Percentiles rank a stretch among this genome's conserved stretches.
Conservation (phyloP, 2,329 filamentous ascomycete species). For the Ilyonectria destructans region DNA sequence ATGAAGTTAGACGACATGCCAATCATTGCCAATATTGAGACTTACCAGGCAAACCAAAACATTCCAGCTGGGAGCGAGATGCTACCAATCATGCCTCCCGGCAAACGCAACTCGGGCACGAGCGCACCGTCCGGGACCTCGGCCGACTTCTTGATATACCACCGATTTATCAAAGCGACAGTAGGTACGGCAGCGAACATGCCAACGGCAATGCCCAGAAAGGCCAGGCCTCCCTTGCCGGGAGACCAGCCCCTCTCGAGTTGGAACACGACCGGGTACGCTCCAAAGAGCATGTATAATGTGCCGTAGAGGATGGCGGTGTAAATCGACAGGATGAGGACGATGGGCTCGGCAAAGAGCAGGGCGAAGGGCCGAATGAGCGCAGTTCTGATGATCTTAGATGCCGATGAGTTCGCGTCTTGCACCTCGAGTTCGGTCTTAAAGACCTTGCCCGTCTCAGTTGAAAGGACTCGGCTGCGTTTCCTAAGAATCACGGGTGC, state of each 20-base stretch:
- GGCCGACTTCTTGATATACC: constrained; percentile 63
- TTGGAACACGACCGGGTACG: constrained; percentile 76
- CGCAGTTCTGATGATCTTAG: constrained; percentile 67
- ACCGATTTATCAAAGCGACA: constrained; percentile 67
- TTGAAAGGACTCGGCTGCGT: constrained; percentile 66
- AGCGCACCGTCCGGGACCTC: constrained; percentile 67
- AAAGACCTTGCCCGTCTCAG: constrained; percentile 70
- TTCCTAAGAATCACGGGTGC: constrained; percentile 69
- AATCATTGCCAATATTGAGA: constrained; percentile 51
- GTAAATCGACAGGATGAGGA: constrained; percentile 75
- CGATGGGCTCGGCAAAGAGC: constrained; percentile 77
- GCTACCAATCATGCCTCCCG: constrained; percentile 72
- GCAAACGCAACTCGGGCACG: constrained; percentile 75
- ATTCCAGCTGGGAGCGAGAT: constrained; percentile 72
- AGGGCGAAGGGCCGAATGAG: constrained; percentile 76
- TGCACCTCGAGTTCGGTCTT: constrained; percentile 64
- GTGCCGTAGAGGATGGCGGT: constrained; percentile 72
- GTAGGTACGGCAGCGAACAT: constrained; percentile 71
- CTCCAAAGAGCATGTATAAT: constrained; percentile 69
- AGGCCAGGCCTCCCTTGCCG: constrained; percentile 73
- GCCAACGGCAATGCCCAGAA: constrained; percentile 77
- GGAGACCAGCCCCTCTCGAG: constrained; percentile 69
- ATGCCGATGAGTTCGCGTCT: constrained; percentile 59
- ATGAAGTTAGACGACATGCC: accelerated
- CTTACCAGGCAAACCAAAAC: constrained; percentile 78